Conservation (phyloP, 169 alveolate species). For the Ichthyophthirius multifiliis region DNA sequence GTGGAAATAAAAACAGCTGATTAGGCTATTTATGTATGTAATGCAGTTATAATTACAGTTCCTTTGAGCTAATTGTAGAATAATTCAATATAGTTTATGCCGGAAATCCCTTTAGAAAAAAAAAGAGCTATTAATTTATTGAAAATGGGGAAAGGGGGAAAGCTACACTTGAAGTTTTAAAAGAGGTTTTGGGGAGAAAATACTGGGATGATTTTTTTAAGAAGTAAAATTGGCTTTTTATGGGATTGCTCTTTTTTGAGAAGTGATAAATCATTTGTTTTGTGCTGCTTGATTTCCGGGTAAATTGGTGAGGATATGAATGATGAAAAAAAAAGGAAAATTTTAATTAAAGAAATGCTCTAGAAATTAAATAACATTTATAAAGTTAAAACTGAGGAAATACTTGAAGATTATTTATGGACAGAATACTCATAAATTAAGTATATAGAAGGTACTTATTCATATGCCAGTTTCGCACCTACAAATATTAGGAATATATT, state of each 20-base stretch:
- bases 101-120: background rate
- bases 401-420: background rate
- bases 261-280: background rate
- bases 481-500: background rate
- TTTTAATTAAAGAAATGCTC: background rate
- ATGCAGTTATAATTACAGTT: background rate
- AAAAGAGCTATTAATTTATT: background rate
- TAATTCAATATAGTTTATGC: background rate
- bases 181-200: background rate
- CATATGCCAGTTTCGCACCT: background rate
- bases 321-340: background rate
- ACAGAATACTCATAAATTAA: background rate
- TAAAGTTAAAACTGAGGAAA: background rate
- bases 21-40: background rate
- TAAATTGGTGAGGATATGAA: background rate
- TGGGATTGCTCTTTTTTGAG: background rate
- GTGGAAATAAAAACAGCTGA: no score
- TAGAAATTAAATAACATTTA: background rate
- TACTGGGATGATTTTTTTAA: background rate
- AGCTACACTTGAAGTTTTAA: background rate
- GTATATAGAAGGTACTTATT: background rate
- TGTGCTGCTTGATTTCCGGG: background rate
- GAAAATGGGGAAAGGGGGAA: background rate
- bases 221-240: background rate
- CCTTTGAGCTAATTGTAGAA: background rate